A percentile compares a stretch with the other conserved stretches of the same genome.
Evolutionary conservation across 345 rosid genomes (phyloP).

Genomic region (Stellera chamaejasme): DNA sequence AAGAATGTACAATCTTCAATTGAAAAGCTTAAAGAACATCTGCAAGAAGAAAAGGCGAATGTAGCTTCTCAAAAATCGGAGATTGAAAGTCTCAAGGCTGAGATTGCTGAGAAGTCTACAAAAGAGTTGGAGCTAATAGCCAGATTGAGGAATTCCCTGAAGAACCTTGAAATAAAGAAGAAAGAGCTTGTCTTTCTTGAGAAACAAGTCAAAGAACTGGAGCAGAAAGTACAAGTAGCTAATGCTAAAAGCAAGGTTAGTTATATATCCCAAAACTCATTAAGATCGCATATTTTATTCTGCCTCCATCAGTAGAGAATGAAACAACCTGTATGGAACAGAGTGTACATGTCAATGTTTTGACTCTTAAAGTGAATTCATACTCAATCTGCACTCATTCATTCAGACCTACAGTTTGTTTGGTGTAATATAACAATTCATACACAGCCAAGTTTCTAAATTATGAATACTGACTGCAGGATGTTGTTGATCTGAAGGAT

Average conservation of each 20-base stretch:
- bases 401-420: background rate
- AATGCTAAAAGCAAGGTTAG: conserved; percentile 64
- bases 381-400: background rate
- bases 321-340: too few relatives aligned
- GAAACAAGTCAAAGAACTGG: conserved; percentile 53
- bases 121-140: conserved; percentile 68
- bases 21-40: conserved; percentile 49
- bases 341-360: too few relatives aligned
- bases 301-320: too few relatives aligned
- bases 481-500: conserved; percentile 18
- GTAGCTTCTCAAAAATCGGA: conserved; percentile 35
- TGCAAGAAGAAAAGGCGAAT: conserved; percentile 38
- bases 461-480: conserved; percentile 19
- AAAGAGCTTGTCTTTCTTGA: conserved; percentile 47
- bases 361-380: too few relatives aligned
- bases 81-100: conserved; percentile 39
- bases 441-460: background rate
- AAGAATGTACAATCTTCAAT: conserved; percentile 59
- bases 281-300: too few relatives aligned
- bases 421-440: too few relatives aligned
- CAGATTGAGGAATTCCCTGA: too few relatives aligned
- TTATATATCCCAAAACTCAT: background rate
- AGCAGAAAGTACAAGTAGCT: conserved; percentile 54
- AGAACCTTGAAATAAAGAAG: too few relatives aligned
- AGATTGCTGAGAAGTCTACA: conserved; percentile 38